Conservation (phyloP, 208 protist genomes). For the Trichomonas tenax region DNA sequence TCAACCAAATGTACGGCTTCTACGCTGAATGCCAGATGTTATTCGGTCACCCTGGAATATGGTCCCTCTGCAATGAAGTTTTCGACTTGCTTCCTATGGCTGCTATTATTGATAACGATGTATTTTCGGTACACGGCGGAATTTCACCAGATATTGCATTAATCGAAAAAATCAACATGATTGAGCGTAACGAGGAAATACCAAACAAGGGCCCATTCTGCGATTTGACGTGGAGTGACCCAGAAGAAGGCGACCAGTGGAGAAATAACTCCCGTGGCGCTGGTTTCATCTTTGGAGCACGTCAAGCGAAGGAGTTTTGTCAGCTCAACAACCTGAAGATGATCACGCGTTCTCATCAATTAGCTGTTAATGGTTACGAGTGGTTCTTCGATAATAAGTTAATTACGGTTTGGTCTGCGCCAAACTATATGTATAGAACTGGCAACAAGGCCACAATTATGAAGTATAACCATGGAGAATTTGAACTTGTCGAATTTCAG, state of each 20-base stretch:
- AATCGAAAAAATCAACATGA: constrained; percentile 54
- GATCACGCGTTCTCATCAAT: constrained; percentile 64
- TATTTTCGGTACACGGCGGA: constrained; percentile 20
- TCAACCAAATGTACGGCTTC: constrained; percentile 76
- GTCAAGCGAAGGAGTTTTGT: constrained; percentile 50
- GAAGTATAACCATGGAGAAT: constrained; percentile 41
- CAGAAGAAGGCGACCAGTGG: constrained; percentile 62
- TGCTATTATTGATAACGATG: constrained; percentile 41
- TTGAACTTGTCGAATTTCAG: neutral
- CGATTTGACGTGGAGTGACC: constrained; percentile 70
- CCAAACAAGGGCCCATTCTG: constrained; percentile 41
- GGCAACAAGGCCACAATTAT: constrained; percentile 93
- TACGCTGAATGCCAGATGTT: constrained; percentile 65
- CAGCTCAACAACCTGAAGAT: constrained; percentile 56
- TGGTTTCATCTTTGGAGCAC: constrained; percentile 65
- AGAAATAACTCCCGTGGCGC: constrained; percentile 60
- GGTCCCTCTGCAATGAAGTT: constrained; percentile 63
- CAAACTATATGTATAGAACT: constrained; percentile 61
- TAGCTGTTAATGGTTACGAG: constrained; percentile 75
- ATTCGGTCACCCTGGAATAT: constrained; percentile 63
- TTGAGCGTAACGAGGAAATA: constrained; percentile 56
- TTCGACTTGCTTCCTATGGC: constrained; percentile 65
- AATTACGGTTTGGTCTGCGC: constrained; percentile 73
- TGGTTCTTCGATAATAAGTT: constrained; percentile 60
- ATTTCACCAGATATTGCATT: neutral